phyloP scores from a whole-genome alignment of 2,329 filamentous ascomycete species.

The Triangularia setosa region DNA sequence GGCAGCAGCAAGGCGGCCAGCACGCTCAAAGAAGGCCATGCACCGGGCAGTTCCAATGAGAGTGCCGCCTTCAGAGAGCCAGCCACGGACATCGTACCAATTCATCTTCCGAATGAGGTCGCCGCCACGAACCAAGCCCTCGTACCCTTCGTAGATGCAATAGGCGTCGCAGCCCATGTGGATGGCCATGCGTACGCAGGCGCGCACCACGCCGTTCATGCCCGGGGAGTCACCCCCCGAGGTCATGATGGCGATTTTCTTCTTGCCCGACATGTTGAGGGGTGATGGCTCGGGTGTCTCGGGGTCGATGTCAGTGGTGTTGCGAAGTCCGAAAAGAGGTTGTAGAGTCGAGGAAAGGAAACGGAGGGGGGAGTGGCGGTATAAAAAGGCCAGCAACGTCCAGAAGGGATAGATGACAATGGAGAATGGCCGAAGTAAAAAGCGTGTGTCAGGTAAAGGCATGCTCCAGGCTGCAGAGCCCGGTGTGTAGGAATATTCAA shows the following conservation, averaged over 20 bases:
- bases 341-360: conserved; percentile 16
- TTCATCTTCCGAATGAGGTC: conserved; percentile 81
- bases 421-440: conserved; percentile 22
- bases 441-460: conserved; percentile 18
- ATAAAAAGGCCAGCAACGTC: conserved; percentile 20
- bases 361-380: conserved; percentile 20
- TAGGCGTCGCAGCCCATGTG: conserved; percentile 76
- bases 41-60: conserved; percentile 93
- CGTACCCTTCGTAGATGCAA: conserved; percentile 89
- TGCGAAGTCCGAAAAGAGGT: conserved; percentile 1
- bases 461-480: conserved; percentile 23
- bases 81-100: conserved; percentile 94
- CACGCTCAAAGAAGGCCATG: conserved; percentile 85
- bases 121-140: conserved; percentile 86
- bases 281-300: conserved; percentile 4
- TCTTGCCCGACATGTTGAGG: conserved; percentile 44
- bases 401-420: conserved; percentile 22
- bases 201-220: conserved; percentile 89
- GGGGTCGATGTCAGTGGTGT: not conserved
- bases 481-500: conserved; percentile 10
- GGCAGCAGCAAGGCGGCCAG: conserved; percentile 77
- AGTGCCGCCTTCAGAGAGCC: conserved; percentile 88
- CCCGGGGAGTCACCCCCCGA: conserved; percentile 91
- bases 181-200: conserved; percentile 87
- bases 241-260: conserved; percentile 86